phyloP scores from a whole-genome alignment of 148 eudicot genomes.

The Cornus kousa region DNA sequence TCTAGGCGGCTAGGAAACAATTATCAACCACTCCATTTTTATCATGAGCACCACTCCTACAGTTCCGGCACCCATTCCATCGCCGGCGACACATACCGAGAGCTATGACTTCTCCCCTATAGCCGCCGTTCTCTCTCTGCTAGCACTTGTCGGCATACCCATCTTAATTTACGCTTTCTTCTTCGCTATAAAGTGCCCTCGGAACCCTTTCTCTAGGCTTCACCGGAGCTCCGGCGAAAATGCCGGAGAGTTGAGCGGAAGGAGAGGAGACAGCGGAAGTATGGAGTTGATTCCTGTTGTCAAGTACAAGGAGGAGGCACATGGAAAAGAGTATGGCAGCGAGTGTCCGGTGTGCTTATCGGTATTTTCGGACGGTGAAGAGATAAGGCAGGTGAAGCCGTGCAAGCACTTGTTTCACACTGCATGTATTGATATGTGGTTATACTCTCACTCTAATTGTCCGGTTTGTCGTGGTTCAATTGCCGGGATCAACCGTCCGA shows the following conservation, averaged over 20 bases:
- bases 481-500: background rate
- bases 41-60: background rate
- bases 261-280: background rate
- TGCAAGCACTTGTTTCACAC: constrained; percentile 41
- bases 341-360: constrained; percentile 46
- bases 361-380: constrained; percentile 28
- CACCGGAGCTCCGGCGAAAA: background rate
- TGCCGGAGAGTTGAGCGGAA: background rate
- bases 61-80: background rate
- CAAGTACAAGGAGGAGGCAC: background rate
- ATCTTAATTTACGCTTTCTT: constrained; percentile 27
- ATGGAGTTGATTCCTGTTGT: constrained; percentile 11
- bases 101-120: constrained; percentile 17
- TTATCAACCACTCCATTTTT: background rate
- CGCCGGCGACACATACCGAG: background rate
- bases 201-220: background rate
- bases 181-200: constrained; percentile 25
- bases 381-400: constrained; percentile 17
- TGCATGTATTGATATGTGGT: constrained; percentile 38
- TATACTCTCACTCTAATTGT: constrained; percentile 27
- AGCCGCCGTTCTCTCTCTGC: constrained; percentile 14
- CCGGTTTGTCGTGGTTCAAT: constrained; percentile 41
- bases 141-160: constrained; percentile 18
- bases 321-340: constrained; percentile 1
- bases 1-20: background rate